Percentiles rank a stretch among this genome's conserved stretches.
phyloP scores from a whole-genome alignment of 1,139 yeast genomes.

The Magnusiomyces magnusii region DNA sequence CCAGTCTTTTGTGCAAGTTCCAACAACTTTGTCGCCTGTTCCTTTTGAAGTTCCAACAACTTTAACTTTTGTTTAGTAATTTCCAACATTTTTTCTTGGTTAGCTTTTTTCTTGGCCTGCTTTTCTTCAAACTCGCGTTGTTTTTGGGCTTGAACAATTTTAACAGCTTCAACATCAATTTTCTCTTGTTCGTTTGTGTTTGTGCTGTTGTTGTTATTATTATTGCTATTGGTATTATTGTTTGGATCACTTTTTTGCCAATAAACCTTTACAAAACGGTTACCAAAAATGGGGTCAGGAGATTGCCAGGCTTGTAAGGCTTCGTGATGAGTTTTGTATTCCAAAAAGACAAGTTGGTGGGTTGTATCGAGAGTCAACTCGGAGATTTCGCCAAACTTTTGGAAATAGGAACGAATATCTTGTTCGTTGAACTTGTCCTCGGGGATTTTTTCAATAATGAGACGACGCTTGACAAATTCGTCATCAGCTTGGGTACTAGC shows the following conservation, averaged over 20 bases:
- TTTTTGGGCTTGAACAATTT: conserved; percentile 34
- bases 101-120: conserved; percentile 32
- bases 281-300: conserved; percentile 42
- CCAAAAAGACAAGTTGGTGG: conserved; percentile 35
- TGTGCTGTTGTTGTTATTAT: conserved; percentile 11
- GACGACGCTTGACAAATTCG: conserved; percentile 22
- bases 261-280: conserved; percentile 43
- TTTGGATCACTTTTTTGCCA: conserved; percentile 32
- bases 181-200: conserved; percentile 20
- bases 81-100: conserved; percentile 32
- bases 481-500: conserved; percentile 21
- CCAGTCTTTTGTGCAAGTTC: conserved; percentile 26
- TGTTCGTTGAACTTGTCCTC: conserved; percentile 36
- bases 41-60: conserved; percentile 30
- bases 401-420: conserved; percentile 34
- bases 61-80: conserved; percentile 33
- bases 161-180: conserved; percentile 35
- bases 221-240: conserved; percentile 15
- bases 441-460: conserved; percentile 41
- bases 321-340: conserved; percentile 34
- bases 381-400: conserved; percentile 36
- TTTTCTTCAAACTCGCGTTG: conserved; percentile 40
- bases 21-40: conserved; percentile 30
- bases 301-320: conserved; percentile 41
- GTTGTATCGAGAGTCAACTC: conserved; percentile 28